Evolutionary conservation across 1,284 basidiomycete species (phyloP), one percentile per base, ranked within the genome.

Genomic region (Ustilago trichophora): DNA sequence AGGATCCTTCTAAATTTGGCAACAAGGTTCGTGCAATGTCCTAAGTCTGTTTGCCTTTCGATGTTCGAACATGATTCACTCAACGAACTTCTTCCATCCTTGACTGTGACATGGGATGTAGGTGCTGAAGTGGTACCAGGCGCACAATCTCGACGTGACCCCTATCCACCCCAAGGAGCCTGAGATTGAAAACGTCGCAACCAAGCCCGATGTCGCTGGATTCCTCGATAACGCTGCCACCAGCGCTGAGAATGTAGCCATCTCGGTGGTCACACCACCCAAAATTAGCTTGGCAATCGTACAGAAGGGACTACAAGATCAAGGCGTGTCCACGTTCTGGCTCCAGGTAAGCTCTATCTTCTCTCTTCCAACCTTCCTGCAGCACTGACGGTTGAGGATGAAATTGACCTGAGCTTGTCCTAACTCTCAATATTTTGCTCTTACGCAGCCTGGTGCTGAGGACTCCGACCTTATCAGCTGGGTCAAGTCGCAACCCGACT

Each of bases 231-330:
- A 56, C 3, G 56, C 71, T 4, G 43, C 40, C 3, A 56, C 72
- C 13, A 38, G 34, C 3, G 34, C 54, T 7, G 55, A 63, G 11
- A 58, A 69, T 7, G 53, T 62, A 3, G 72, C 78, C 13, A 71
- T 80, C 16, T 78, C 76, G 16, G 55, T 80, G 31, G 72, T 80
- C 38, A 78, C 79, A 2, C 75, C 78, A 4, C 79, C 78, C 6
- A 57, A 71, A 19, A 38, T 80, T 40, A 75, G 58, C 26, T 45
- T 80, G 16, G 43, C 54, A 6, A 45, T 80, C 8, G 50, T 80
- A 15, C 69, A 76, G 41, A 63, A 57, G 25, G 66, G 65, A 3
- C 44, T 74, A 18, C 41, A 64, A 13, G 63, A 76, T 10, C 50
- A 56, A 11, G 63, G 69, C 22, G 64, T 80, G n/a, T 38, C 57